Percentiles rank a stretch among this genome's conserved stretches.
These are phyloP conservation scores for Nicotiana tabacum DNA, from an alignment of 257 asterid genomes.

Conservation along the genomic window DNA sequence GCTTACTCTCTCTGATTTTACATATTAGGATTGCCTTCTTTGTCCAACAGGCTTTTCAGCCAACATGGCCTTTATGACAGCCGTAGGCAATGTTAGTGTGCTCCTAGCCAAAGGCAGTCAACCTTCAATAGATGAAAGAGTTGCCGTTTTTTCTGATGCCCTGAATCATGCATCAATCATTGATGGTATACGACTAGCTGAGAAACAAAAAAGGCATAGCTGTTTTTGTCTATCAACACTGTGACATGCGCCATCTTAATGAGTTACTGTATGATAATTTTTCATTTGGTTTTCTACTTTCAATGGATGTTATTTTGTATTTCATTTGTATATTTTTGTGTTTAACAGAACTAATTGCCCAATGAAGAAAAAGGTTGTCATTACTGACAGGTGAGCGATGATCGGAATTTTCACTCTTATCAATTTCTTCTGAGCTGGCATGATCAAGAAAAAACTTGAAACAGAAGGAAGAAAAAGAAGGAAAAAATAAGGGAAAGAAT, in stretches of 20 bases:
- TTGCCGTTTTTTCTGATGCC: constrained; percentile 92
- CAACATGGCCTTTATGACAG: constrained; percentile 95
- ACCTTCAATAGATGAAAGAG: constrained; percentile 47
- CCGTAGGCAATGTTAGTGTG: constrained; percentile 64
- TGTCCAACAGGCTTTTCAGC: constrained; percentile 99
- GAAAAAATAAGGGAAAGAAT: neutral
- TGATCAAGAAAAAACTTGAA: neutral
- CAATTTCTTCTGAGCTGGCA: constrained; percentile 1
- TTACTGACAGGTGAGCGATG: constrained; percentile 81
- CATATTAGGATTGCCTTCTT: constrained; percentile 98
- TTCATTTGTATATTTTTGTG: constrained; percentile 17
- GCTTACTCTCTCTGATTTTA: constrained; percentile 37
- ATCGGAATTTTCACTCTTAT: constrained; percentile 6
- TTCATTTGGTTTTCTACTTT: constrained; percentile 6
- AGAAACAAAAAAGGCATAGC: constrained; percentile 67
- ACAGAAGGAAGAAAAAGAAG: neutral
- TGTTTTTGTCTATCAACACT: constrained; percentile 70
- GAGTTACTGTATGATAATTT: constrained; percentile 54
- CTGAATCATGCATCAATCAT: constrained; percentile 95
- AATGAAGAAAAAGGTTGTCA: constrained; percentile 84
- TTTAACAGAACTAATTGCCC: constrained; percentile 75
- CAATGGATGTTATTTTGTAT: constrained; percentile 1
- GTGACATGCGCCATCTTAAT: constrained; percentile 92
- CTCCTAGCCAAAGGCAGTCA: constrained; percentile 50
- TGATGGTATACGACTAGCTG: constrained; percentile 94